Conservation (phyloP, 2,329 filamentous ascomycete species). For the Septoria linicola region DNA sequence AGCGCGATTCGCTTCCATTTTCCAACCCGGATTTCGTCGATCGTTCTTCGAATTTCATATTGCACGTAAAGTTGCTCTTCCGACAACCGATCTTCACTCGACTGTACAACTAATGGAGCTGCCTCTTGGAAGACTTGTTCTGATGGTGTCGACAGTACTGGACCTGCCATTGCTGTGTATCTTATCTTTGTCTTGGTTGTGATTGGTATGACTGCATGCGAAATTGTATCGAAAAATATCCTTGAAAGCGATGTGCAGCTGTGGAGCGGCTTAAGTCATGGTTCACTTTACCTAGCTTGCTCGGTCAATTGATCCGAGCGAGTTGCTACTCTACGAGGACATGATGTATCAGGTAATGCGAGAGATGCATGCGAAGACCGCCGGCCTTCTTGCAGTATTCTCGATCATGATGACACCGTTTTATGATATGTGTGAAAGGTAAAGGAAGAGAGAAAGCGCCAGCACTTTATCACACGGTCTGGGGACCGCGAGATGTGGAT, state of each 20-base stretch:
- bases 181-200: conserved; percentile 3
- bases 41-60: conserved; percentile 83
- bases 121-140: conserved; percentile 59
- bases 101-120: conserved; percentile 41
- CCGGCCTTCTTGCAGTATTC: no score
- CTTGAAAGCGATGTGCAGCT: neutral
- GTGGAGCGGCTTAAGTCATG: conserved; percentile 2
- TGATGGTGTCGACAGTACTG: conserved; percentile 63
- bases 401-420: no score
- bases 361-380: no score
- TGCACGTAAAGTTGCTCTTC: conserved; percentile 71
- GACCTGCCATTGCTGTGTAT: conserved; percentile 31
- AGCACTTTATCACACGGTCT: neutral
- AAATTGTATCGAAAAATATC: conserved; percentile 9
- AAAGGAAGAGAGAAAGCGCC: neutral
- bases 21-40: conserved; percentile 69
- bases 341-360: no score
- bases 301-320: no score
- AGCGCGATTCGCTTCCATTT: conserved; percentile 76
- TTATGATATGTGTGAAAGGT: neutral
- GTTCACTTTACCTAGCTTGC: neutral
- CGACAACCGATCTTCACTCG: conserved; percentile 41
- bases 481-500: neutral
- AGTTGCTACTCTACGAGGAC: no score
- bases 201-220: conserved; percentile 8